Percentiles rank a stretch among this genome's conserved stretches.
Conservation (phyloP, 2,329 filamentous ascomycete species). For the Cladophialophora exuberans region DNA sequence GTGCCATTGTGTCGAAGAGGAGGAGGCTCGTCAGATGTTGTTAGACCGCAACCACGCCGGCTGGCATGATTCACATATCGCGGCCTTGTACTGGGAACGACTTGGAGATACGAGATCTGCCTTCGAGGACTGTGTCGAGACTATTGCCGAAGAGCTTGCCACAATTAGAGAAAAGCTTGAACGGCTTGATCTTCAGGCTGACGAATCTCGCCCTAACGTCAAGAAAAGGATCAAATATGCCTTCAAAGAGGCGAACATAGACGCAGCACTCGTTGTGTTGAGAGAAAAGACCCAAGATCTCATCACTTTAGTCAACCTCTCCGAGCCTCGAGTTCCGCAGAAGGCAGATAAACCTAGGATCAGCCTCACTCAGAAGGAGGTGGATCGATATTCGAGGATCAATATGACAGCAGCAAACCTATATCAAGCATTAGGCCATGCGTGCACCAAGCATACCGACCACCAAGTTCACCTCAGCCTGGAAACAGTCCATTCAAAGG, state of each 20-base stretch:
- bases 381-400: neutral
- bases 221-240: neutral
- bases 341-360: neutral
- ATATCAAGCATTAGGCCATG: neutral
- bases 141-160: neutral
- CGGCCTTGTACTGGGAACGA: neutral
- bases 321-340: neutral
- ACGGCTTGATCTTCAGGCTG: neutral
- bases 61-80: neutral
- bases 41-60: neutral
- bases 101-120: neutral
- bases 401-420: neutral
- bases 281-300: slow-evolving; percentile 7
- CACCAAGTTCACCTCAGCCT: slow-evolving; percentile 9
- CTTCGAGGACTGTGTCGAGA: neutral
- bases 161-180: neutral
- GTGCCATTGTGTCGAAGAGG: neutral
- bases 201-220: neutral
- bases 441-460: slow-evolving; percentile 10
- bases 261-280: neutral
- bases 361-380: neutral
- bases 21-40: slow-evolving; percentile 2
- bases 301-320: neutral
- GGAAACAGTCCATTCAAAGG: neutral
- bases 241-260: slow-evolving; percentile 1